These are phyloP conservation scores for Flaveria linearis DNA, from an alignment of 129 eudicot genomes.

Conservation along the genomic window DNA sequence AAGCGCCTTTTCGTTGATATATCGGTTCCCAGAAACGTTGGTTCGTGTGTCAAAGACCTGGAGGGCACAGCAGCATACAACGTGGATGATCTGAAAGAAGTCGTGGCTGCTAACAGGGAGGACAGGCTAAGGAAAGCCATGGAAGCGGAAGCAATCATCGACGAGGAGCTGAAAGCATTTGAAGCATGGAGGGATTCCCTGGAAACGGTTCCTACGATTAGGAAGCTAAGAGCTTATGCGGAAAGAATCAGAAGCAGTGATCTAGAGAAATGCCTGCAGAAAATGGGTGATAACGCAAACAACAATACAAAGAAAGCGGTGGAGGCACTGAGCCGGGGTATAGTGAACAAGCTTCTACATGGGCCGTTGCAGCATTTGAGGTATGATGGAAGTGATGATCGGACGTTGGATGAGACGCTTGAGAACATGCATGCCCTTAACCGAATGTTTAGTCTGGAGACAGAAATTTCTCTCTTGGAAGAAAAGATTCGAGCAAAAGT, in stretches of 20 bases:
- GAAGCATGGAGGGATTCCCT: constrained; percentile 90
- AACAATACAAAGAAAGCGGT: constrained; percentile 69
- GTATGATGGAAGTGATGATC: constrained; percentile 80
- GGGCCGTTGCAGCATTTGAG: constrained; percentile 90
- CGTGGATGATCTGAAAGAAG: constrained; percentile 90
- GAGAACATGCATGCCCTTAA: constrained; percentile 93
- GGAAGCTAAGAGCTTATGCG: constrained; percentile 82
- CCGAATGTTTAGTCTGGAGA: constrained; percentile 79
- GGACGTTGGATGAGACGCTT: constrained; percentile 77
- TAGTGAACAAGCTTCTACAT: constrained; percentile 84
- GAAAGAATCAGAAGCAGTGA: constrained; percentile 74
- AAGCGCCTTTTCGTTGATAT: constrained; percentile 77
- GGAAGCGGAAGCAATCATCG: constrained; percentile 73
- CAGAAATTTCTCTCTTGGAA: constrained; percentile 74
- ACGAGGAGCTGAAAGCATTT: constrained; percentile 60
- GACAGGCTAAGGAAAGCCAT: constrained; percentile 75
- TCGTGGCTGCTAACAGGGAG: constrained; percentile 88
- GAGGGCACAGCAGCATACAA: constrained; percentile 68
- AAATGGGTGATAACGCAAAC: constrained; percentile 64
- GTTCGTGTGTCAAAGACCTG: constrained; percentile 70
- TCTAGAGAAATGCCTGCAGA: constrained; percentile 76
- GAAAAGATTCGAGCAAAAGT: constrained; percentile 71
- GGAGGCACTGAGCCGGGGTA: constrained; percentile 73
- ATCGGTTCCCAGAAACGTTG: constrained; percentile 90
- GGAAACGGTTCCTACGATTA: constrained; percentile 91